Base-by-base conservation (phyloP, 192 early-diverging fungal species). In the Chytriomyces confervae region DNA sequence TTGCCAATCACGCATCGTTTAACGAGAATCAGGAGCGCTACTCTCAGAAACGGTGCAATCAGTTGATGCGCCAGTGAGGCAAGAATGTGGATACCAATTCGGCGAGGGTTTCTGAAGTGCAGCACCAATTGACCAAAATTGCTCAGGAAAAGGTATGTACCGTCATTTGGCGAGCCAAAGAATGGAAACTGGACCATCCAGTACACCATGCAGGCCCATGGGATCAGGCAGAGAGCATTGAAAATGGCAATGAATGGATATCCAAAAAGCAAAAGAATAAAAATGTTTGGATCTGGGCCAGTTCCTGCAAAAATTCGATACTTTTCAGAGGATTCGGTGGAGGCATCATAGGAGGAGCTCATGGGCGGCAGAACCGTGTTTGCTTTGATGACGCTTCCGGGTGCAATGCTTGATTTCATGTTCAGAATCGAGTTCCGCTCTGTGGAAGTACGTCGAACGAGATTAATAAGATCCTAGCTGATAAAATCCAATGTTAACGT, bases 31-130 rank as follows among this genome's bases (percentile, higher is more conserved):
- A 72, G 53, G 20, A 67, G 53, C 43, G 69, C 72, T 50, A 84
- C 24, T 62, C 76, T 65, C 36, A 84, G 51, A 27, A 79, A 80
- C 10, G 85, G 85, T 16, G 51, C 45, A 53, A 86, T 16, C 23
- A 69, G 50, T 43, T 57, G 57, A 36, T 76, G 69, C 57, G 75
- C 69, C 18, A 80, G 45, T 9, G 80, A 50, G 53, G 69, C 80
- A 60, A 86, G 43, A 48, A 83, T 62, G 50, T 84, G 75, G 65
- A 78, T 76, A 13, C 68, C 80, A 36, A 86, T 77, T 64, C 85
- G 77, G 13, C 78, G 64, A 11, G 69, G 76, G 16, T 77, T 61
- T 27, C 66, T 76, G 61, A 81, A 81, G 51, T 80, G 82, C 45
- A 79, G 27, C 51, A 86, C 61, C 47, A 84, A 53, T 51, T 79